Evolutionary conservation across 495 filamentous ascomycete species (phyloP), one percentile per base, ranked within the genome.

Genomic region (Talaromyces thailandensis): DNA sequence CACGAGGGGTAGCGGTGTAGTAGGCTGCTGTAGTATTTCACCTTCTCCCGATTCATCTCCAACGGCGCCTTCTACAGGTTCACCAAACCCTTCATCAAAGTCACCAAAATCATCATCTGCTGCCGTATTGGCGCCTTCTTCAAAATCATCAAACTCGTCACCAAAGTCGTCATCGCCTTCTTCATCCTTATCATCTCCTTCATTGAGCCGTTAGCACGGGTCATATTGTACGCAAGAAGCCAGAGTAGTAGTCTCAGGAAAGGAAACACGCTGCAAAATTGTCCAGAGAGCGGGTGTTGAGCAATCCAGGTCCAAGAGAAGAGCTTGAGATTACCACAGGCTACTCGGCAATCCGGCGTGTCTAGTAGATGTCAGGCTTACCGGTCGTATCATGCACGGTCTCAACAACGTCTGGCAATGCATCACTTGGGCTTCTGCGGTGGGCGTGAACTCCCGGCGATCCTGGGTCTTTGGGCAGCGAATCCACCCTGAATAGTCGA

Each of bases 141-240:
- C 92, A 70, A 98, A 97, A 67, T 97, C 93, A 73, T 97, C 94
- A 83, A 98, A 96, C 63, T 96, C 93, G 69, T 94, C 93, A 62
- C 88, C 90, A 76, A 88, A 88, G 21, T 78, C 86, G 65, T 70
- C 68, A 77, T 73, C 40, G 75, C 21, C 76, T 59, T 71, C 65
- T 35, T 71, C 69, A 61, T 73, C 73, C 58, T 76, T 73, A 62
- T 72, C 74, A 56, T 73, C 56, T 55, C 56, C 51, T 65, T 60
- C 65, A 67, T 56, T 61, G n/a, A 59, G 72, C 40, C 43, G 59
- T 61, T 61, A 61, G 59, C 59, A 52, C 79, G 37, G 70, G 75
- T 69, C 71, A 79, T 68, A 69, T 75, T 68, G 66, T 71, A 57
- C 66, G 62, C 71, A 71, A 66, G 62, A 68, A 65, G 63, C 65